These are phyloP conservation scores for Hyphodiscus hymeniophilus DNA, from an alignment of 495 filamentous ascomycete species.

Conservation along the genomic window DNA sequence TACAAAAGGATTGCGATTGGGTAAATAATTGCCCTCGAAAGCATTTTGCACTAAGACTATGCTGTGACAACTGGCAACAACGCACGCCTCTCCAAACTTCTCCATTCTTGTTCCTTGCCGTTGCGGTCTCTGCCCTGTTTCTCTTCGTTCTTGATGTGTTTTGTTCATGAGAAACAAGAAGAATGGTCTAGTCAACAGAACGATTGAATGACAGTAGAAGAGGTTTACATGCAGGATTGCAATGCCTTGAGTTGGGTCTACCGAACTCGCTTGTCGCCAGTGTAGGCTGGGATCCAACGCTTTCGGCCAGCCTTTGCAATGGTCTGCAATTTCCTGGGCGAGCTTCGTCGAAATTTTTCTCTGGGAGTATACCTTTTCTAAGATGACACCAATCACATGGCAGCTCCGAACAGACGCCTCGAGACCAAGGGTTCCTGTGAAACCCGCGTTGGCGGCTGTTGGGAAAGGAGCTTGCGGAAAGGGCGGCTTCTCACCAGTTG, in stretches of 20 bases:
- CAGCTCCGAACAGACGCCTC: conserved; percentile 49
- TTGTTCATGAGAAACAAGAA: conserved; percentile 35
- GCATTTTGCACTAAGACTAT: conserved; percentile 53
- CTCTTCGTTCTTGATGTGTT: conserved; percentile 3
- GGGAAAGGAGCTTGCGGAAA: conserved; percentile 22
- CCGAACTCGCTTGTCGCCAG: conserved; percentile 38
- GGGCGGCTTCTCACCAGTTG: conserved; percentile 27
- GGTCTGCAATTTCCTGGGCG: conserved; percentile 58
- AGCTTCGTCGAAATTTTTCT: conserved; percentile 59
- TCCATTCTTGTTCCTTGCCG: conserved; percentile 34
- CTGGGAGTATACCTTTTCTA: conserved; percentile 61
- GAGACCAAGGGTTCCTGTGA: conserved; percentile 30
- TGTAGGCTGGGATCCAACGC: conserved; percentile 36
- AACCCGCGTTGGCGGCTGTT: conserved; percentile 31
- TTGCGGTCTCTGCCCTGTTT: neutral
- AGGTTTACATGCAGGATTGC: conserved; percentile 53
- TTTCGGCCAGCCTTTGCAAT: conserved; percentile 38
- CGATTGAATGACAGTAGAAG: conserved; percentile 50
- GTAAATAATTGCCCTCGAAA: conserved; percentile 50
- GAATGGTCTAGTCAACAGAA: conserved; percentile 50
- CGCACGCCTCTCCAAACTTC: conserved; percentile 61
- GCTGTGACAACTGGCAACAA: conserved; percentile 60
- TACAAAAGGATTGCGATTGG: conserved; percentile 58
- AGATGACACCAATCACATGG: conserved; percentile 56
- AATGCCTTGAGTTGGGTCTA: conserved; percentile 46